Conservation (phyloP, 768 basidiomycete genomes). For the Suillus weaverae region DNA sequence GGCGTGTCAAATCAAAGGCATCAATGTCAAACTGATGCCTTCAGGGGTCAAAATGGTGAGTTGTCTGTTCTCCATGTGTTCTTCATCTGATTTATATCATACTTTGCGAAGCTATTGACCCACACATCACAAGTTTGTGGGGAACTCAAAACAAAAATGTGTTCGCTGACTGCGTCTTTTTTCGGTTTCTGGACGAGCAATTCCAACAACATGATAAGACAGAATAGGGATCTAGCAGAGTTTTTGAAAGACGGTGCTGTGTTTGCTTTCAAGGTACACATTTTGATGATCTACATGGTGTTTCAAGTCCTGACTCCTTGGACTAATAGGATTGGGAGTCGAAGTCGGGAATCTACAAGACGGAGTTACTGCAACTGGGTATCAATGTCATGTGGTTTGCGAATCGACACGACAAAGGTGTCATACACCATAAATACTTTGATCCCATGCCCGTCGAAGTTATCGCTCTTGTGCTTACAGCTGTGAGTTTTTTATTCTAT, state of each 20-base stretch:
- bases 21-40: conserved; percentile 6
- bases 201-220: neutral
- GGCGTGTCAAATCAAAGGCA: conserved; percentile 1
- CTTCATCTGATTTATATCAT: neutral
- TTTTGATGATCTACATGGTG: no score
- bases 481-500: no score
- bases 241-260: conserved; percentile 4
- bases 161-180: neutral
- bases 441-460: conserved; percentile 15
- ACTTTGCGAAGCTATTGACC: neutral
- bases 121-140: conserved; percentile 9
- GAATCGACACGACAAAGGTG: conserved; percentile 26
- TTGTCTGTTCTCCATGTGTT: neutral
- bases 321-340: neutral
- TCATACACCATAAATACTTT: conserved; percentile 22
- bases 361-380: conserved; percentile 23
- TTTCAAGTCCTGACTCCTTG: neutral
- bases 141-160: conserved; percentile 11
- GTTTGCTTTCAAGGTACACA: conserved; percentile 7
- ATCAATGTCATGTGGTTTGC: conserved; percentile 29
- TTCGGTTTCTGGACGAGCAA: conserved; percentile 3
- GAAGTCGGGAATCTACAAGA: conserved; percentile 25
- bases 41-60: neutral
- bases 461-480: conserved; percentile 6
- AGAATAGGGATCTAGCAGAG: conserved; percentile 5